Base-by-base conservation (phyloP, 2,329 filamentous ascomycete species). In the Trichothecium sympodiale region DNA sequence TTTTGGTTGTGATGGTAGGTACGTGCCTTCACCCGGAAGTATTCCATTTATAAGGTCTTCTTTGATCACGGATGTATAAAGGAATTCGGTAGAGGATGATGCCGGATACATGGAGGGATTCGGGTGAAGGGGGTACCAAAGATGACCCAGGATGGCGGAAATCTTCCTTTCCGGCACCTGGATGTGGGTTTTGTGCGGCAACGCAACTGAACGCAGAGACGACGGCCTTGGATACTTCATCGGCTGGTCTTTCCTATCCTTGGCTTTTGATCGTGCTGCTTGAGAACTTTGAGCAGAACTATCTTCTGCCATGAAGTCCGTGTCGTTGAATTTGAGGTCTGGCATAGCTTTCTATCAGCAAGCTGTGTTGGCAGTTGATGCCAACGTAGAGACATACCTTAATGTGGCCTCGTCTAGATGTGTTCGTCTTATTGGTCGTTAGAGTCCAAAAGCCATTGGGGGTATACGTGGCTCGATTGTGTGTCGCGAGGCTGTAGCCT, bases 251-350 rank as follows among this genome's bases (percentile, higher is more conserved):
- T 44, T 13, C 43, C 47, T 3, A 42, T 20, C 23, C 42, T 41
- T 16, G 43, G 41, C 32, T 38, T 45, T 23, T 15, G 16, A 7
- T 17, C 12, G 9, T 18, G 31, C 15, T 18, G 16, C 6, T 17
- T 23, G 46, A 50, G n/a, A 5, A 14, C 15, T 13, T 16, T 29
- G 14, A 8, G n/a, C 13, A 10, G 34, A 17, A 27, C 8, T 35
- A 8, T 37, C 31, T 16, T 9, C 36, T 15, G 14, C 43, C 16
- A 67, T 51, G 41, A 70, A 66, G 8, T 56, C 48, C 61, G 72
- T 68, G 34, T 67, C 57, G 17, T 69, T 69, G 41, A 73, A 75
- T 2, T 57, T 56, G 14, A 76, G 57, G 40, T 75, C 69, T 4
- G 10, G 10, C 20, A 25, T 10, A 6, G 20, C 20, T 25, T 6